phyloP scores from a whole-genome alignment of 2,329 filamentous ascomycete species.

The Chaetomium sp. region DNA sequence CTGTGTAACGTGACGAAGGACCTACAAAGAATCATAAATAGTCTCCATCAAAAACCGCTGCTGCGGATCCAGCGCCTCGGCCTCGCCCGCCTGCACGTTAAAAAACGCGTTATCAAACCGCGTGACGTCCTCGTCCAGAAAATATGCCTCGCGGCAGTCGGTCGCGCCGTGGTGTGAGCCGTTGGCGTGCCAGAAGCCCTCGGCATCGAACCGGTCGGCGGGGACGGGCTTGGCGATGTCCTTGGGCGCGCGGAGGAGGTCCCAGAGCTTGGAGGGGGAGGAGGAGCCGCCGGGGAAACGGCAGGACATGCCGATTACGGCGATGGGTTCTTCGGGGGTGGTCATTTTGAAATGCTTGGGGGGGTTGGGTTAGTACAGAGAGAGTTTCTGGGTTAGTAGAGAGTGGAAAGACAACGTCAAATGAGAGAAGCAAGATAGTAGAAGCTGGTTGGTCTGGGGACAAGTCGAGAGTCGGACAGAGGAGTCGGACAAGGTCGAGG shows the following conservation, averaged over 20 bases:
- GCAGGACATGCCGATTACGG: constrained; percentile 28
- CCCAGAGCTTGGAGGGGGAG: constrained; percentile 26
- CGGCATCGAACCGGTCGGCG: constrained; percentile 4
- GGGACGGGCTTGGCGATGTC: constrained; percentile 4
- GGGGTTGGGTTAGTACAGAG: too few species aligned
- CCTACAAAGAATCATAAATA: constrained; percentile 13
- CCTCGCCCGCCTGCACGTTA: constrained; percentile 13
- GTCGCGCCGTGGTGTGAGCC: constrained; percentile 6
- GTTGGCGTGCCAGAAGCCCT: constrained; percentile 14
- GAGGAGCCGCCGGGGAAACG: constrained; percentile 25
- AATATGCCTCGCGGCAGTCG: constrained; percentile 11
- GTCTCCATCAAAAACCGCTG: constrained; percentile 16
- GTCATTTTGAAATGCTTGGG: neutral
- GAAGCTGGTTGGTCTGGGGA: too few species aligned
- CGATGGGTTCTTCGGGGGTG: constrained; percentile 20
- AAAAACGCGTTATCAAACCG: constrained; percentile 19
- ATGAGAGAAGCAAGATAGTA: too few species aligned
- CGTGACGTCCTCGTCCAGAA: constrained; percentile 9
- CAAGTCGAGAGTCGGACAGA: too few species aligned
- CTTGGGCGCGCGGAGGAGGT: constrained; percentile 18
- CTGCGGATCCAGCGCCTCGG: constrained; percentile 16
- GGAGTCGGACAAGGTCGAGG: too few species aligned
- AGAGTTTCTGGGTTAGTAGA: too few species aligned
- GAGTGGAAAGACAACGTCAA: too few species aligned
- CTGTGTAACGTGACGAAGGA: neutral